A percentile compares a stretch with the other conserved stretches of the same genome.
These are phyloP conservation scores for Neophaeococcomyces aloes DNA, from an alignment of 2,329 filamentous ascomycete genomes.

Conservation along the genomic window DNA sequence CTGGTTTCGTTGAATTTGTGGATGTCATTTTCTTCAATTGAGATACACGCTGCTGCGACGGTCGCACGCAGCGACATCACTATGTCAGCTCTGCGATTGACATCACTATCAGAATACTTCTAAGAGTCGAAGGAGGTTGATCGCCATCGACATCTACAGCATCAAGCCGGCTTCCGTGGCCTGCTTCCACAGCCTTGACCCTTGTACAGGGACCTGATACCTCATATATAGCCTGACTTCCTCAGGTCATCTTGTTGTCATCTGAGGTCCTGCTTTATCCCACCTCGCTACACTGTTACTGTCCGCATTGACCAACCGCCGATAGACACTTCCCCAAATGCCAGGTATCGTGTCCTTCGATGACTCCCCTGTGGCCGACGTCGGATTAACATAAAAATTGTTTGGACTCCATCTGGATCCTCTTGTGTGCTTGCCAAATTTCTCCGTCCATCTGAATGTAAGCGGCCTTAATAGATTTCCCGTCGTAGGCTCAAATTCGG, in stretches of 20 bases:
- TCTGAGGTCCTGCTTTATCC: constrained; percentile 8
- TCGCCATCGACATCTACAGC: too few species aligned
- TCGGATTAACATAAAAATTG: constrained; percentile 31
- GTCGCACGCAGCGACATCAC: too few species aligned
- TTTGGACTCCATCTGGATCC: constrained; percentile 29
- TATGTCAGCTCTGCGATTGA: too few species aligned
- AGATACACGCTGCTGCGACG: too few species aligned
- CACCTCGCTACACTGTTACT: constrained; percentile 13
- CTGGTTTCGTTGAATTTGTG: background rate
- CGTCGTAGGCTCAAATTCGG: constrained; percentile 30
- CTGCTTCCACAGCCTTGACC: too few species aligned
- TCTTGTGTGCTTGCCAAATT: constrained; percentile 26
- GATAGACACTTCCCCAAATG: constrained; percentile 34
- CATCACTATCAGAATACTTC: too few species aligned
- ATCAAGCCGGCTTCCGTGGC: too few species aligned
- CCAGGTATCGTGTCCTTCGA: constrained; percentile 31
- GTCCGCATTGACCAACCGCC: constrained; percentile 25
- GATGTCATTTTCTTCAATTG: too few species aligned
- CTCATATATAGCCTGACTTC: too few species aligned
- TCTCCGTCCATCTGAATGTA: constrained; percentile 28
- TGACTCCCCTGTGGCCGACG: constrained; percentile 26
- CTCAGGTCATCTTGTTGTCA: background rate
- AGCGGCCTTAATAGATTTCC: constrained; percentile 29
- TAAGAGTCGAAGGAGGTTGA: too few species aligned
- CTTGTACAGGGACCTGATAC: too few species aligned